A percentile compares a stretch with the other conserved stretches of the same genome.
Conservation (phyloP, 2,329 filamentous ascomycete species). For the Aureobasidium sp. region DNA sequence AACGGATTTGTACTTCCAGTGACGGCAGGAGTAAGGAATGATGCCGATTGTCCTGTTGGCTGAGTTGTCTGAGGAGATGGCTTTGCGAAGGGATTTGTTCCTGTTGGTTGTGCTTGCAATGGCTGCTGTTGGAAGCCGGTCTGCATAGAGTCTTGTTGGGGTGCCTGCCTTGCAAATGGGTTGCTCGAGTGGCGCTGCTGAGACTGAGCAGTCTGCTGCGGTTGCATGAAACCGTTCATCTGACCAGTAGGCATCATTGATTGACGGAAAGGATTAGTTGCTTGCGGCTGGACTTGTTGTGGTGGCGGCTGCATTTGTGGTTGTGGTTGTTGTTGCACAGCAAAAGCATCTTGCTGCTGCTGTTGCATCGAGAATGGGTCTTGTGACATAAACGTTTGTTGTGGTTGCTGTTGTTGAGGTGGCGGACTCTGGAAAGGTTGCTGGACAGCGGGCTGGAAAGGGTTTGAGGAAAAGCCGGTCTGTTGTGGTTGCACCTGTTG, state of each 20-base stretch:
- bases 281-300: conserved; percentile 45
- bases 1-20: conserved; percentile 94
- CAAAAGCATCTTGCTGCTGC: conserved; percentile 18
- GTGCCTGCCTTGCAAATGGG: conserved; percentile 56
- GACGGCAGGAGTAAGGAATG: conserved; percentile 51
- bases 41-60: conserved; percentile 28
- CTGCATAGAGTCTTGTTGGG: conserved; percentile 23
- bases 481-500: conserved; percentile 16
- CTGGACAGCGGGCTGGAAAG: conserved; percentile 3
- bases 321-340: conserved; percentile 41
- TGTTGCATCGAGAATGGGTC: conserved; percentile 19
- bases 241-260: conserved; percentile 59
- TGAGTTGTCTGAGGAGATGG: conserved; percentile 41
- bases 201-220: conserved; percentile 17
- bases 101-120: conserved; percentile 52
- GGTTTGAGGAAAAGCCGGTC: conserved; percentile 34
- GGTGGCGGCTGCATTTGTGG: conserved; percentile 29
- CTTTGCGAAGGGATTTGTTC: conserved; percentile 60
- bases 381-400: neutral
- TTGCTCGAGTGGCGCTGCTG: conserved; percentile 27
- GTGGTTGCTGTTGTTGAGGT: conserved; percentile 19
- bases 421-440: neutral
- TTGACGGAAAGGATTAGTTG: conserved; percentile 87
- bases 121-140: conserved; percentile 19
- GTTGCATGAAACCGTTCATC: conserved; percentile 10